phyloP scores from a whole-genome alignment of 2,329 filamentous ascomycete genomes.

The Claviceps africana region DNA sequence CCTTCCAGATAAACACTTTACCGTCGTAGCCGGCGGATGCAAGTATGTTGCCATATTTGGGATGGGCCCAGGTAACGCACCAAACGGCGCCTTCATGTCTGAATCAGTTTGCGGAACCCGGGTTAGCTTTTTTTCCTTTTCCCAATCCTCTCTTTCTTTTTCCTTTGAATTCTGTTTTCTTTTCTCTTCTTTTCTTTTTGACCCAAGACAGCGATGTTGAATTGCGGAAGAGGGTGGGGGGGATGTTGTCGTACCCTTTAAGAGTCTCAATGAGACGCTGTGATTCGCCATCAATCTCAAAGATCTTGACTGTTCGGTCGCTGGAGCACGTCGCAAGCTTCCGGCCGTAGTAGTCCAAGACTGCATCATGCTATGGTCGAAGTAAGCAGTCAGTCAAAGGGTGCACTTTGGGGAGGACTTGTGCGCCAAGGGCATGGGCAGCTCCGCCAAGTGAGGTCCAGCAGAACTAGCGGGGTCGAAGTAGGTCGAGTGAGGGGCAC shows the following conservation, averaged over 20 bases:
- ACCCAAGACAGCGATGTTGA: too few species aligned
- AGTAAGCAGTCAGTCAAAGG: slow-evolving; percentile 9
- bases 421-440: background rate
- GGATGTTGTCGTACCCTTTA: slow-evolving; percentile 55
- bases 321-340: slow-evolving; percentile 94
- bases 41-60: slow-evolving; percentile 96
- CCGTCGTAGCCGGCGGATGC: slow-evolving; percentile 93
- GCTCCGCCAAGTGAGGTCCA: background rate
- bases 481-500: background rate
- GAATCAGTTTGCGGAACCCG: slow-evolving; percentile 2
- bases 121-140: slow-evolving; percentile 8
- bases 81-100: slow-evolving; percentile 96
- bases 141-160: background rate
- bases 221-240: background rate
- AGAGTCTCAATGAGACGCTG: slow-evolving; percentile 85
- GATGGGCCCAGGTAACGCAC: slow-evolving; percentile 96
- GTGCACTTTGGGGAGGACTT: background rate
- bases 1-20: slow-evolving; percentile 97
- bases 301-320: slow-evolving; percentile 98
- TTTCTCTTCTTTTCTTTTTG: background rate
- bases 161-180: background rate
- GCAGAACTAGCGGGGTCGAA: background rate
- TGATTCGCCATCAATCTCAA: slow-evolving; percentile 87
- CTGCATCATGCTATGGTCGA: slow-evolving; percentile 69
- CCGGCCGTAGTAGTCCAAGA: slow-evolving; percentile 95